Base-by-base conservation (phyloP, 805 yeast genomes). In the Candida silvicultrix region DNA sequence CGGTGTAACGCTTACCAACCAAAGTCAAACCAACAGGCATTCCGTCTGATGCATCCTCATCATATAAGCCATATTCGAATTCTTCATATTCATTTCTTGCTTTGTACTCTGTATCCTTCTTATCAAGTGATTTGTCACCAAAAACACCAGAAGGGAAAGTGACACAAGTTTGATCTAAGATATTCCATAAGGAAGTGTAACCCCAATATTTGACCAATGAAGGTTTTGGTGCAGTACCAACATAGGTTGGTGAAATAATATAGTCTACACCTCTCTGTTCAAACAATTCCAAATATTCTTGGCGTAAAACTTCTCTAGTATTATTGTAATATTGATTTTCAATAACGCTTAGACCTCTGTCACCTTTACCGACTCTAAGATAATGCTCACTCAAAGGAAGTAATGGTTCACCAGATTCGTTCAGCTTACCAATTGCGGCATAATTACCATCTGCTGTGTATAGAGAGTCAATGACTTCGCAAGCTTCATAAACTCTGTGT, bases 131-230 rank as follows among this genome's bases (percentile, higher is more conserved):
- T 28, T 67, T 53, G 55, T 81, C 81, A 46, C 40, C 83, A 55
- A 59, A 64, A 54, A 78, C 63, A 20, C 82, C 80, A 5, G 87
- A 74, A 55, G 85, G 89, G 65, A 79, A 69, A 1, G 74, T 71
- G 49, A 82, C 76, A 36, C 81, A 77, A 38, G 95, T 89, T 57
- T 78, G 71, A 62, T 86, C 95, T 51, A 84, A 63, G 47, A 85
- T 59, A 65, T 85, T 85, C 77, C 80, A 86, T 50, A 83, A 71
- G 2, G 89, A 67, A 6, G 92, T 84, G 69, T 86, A 86, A 4
- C 90, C 85, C 90, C 94, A 86, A 64, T 83, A 83, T 61, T 75
- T 77, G 7, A 83, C 74, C 43, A 74, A 70, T 41, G 75, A 77
- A 20, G 84, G 78, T 45, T 73, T 74, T 39, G 89, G 87, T n/a